phyloP scores from a whole-genome alignment of 805 yeast species.

The Saturnispora sekii region DNA sequence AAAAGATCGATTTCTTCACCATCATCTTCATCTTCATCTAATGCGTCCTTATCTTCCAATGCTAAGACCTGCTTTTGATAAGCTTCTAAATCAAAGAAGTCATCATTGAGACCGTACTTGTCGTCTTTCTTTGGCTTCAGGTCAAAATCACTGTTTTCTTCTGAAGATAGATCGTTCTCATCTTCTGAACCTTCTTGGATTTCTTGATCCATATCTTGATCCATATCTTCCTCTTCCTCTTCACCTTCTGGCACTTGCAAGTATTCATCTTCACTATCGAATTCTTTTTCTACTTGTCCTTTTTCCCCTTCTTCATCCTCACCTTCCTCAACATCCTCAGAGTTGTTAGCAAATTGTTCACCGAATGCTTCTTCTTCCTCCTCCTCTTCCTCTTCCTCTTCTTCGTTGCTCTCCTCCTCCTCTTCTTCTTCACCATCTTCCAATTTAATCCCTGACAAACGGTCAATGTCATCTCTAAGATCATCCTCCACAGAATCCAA shows the following conservation, averaged over 20 bases:
- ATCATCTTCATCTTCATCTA: slow-evolving; percentile 34
- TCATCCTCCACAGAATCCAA: slow-evolving; percentile 67
- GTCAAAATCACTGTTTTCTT: slow-evolving; percentile 14
- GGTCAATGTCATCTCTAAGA: slow-evolving; percentile 46
- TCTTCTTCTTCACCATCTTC: slow-evolving; percentile 19
- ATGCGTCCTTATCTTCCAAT: slow-evolving; percentile 30
- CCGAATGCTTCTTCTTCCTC: slow-evolving; percentile 19
- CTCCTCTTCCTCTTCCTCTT: slow-evolving; percentile 21
- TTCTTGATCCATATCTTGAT: slow-evolving; percentile 46
- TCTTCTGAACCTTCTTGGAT: slow-evolving; percentile 15
- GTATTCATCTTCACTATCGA: slow-evolving; percentile 21
- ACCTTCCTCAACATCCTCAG: slow-evolving; percentile 23
- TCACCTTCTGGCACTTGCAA: slow-evolving; percentile 30
- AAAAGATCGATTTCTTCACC: slow-evolving; percentile 45
- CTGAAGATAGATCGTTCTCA: slow-evolving; percentile 7
- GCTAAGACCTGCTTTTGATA: slow-evolving; percentile 32
- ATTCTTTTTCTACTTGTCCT: slow-evolving; percentile 17
- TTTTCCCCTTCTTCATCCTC: slow-evolving; percentile 22
- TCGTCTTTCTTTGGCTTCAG: slow-evolving; percentile 23
- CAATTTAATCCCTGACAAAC: slow-evolving; percentile 11
- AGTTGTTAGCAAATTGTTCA: slow-evolving; percentile 17
- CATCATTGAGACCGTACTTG: slow-evolving; percentile 66
- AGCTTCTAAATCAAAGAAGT: slow-evolving; percentile 75
- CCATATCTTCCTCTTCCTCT: slow-evolving; percentile 29
- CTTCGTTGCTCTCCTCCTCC: slow-evolving; percentile 13